Percentiles rank a stretch among this genome's conserved stretches.
These are phyloP conservation scores for Juglanconis juglandina DNA, from an alignment of 2,329 filamentous ascomycete genomes.

Conservation along the genomic window DNA sequence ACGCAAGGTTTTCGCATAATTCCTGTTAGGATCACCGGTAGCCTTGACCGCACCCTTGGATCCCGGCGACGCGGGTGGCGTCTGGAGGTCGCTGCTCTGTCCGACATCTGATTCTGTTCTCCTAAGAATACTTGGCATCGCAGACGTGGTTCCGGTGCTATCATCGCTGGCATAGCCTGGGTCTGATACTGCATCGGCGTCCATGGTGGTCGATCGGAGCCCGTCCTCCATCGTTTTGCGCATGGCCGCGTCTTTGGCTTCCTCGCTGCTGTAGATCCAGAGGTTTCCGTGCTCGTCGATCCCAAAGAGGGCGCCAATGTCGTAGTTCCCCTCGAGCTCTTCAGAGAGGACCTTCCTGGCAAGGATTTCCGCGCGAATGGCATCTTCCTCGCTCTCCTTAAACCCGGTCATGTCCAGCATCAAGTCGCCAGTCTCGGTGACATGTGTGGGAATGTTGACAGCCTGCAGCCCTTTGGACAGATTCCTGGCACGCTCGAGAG, in stretches of 20 bases:
- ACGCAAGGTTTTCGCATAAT: conserved; percentile 94
- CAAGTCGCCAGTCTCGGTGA: conserved; percentile 89
- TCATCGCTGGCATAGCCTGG: conserved; percentile 95
- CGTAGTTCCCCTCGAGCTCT: conserved; percentile 90
- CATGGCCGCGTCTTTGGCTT: conserved; percentile 86
- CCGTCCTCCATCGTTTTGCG: conserved; percentile 56
- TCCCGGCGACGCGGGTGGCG: conserved; percentile 68
- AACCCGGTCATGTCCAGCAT: conserved; percentile 99
- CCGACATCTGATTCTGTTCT: conserved; percentile 66
- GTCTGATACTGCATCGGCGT: conserved; percentile 82
- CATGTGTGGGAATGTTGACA: conserved; percentile 86
- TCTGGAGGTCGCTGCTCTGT: conserved; percentile 46
- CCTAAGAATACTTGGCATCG: conserved; percentile 45
- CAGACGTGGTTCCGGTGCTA: conserved; percentile 54
- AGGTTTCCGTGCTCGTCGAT: conserved; percentile 94
- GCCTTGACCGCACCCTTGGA: conserved; percentile 43
- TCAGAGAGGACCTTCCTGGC: conserved; percentile 89
- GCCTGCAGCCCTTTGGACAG: conserved; percentile 83
- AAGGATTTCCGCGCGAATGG: conserved; percentile 86
- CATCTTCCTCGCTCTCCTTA: conserved; percentile 90
- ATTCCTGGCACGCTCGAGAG: conserved; percentile 75
- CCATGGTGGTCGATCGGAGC: conserved; percentile 47
- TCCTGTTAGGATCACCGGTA: conserved; percentile 64
- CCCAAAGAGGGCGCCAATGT: conserved; percentile 91
- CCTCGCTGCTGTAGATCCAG: conserved; percentile 99